Base-by-base conservation (phyloP, 192 early-diverging fungal genomes). In the Jimgerdemannia lactiflua region DNA sequence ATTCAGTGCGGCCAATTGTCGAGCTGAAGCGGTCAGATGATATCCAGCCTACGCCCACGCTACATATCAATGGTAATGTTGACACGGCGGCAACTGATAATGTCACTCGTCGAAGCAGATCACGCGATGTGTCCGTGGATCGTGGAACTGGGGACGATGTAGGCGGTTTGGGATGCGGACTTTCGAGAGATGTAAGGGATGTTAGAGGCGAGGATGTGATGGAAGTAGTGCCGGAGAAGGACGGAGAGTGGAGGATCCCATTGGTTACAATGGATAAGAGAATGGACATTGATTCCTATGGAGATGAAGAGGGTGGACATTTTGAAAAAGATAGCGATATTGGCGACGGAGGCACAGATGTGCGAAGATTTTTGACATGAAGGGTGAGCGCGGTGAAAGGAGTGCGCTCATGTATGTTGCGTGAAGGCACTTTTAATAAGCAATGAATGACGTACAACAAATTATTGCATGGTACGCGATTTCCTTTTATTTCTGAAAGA, bases 1-100 rank as follows among this genome's bases (percentile, higher is more conserved):
- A 81, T 59, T 44, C 71, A 3, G 75, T 86, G 43, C 77, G 79
- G 19, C 75, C 85, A 0, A 82, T 86, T 29, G 74, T 80, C 1
- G 83, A 84, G n/a, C 77, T 86, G 39, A 84, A 86, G 67, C 6
- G 49, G 49, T 59, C 49, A 10, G 49, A 59, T 14, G 49, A 59
- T 59, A 14, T 59, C 49, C 49, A 59, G 6, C 14, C 49, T 59
- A 14, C 14, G 14, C 49, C 8, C 29, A 29, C 29, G 49, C 14
- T 59, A 59, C 49, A 59, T 59, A 14, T 59, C 49, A 59, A 59
- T 59, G 2, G 49, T 14, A 10, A 59, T 59, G 14, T 59, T 59
- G 49, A 59, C 14, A 59, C 14, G 14, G 6, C 49, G 49, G 14
- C 6, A 10, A 14, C 49, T 6, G 49, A 59, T 59, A 59, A 59